These are phyloP conservation scores for Dictyostelium firmibasis DNA, from an alignment of 78 protist species.

Conservation along the genomic window DNA sequence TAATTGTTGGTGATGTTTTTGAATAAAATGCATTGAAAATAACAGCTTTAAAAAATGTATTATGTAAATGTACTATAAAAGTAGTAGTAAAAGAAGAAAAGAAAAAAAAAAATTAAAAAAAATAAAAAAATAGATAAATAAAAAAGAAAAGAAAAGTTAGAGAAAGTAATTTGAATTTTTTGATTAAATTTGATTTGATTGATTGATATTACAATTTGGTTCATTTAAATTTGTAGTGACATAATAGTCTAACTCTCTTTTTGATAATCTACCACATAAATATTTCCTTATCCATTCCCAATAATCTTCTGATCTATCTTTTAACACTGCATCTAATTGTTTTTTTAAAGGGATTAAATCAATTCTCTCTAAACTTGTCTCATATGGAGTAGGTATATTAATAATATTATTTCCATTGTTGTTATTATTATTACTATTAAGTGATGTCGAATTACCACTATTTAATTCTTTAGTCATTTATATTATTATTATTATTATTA, in stretches of 20 bases:
- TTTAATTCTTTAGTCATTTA: not conserved
- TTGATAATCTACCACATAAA: constrained; percentile 35
- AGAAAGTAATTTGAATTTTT: not conserved
- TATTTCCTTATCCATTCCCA: constrained; percentile 47
- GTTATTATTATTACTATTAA: not conserved
- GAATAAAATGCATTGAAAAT: constrained; percentile 49
- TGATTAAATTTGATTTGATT: not conserved
- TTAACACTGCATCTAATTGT: constrained; percentile 14
- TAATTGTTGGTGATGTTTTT: constrained; percentile 37
- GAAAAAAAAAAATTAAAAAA: too few relatives aligned
- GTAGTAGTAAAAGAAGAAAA: too few relatives aligned
- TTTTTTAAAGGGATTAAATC: constrained; percentile 47
- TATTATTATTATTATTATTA: not conserved
- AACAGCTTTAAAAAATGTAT: constrained; percentile 55
- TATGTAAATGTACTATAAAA: constrained; percentile 33
- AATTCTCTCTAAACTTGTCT: constrained; percentile 21
- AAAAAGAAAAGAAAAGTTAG: not conserved
- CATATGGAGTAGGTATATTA: constrained; percentile 22
- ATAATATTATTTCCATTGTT: not conserved
- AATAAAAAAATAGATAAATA: not conserved
- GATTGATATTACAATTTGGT: constrained; percentile 18
- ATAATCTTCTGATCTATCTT: constrained; percentile 38
- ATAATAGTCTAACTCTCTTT: constrained; percentile 49
- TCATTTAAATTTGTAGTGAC: constrained; percentile 22
- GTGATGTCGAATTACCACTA: not conserved